These are phyloP conservation scores for Aspergillus pseudoterreus DNA, from an alignment of 2,329 filamentous ascomycete species.

Conservation along the genomic window DNA sequence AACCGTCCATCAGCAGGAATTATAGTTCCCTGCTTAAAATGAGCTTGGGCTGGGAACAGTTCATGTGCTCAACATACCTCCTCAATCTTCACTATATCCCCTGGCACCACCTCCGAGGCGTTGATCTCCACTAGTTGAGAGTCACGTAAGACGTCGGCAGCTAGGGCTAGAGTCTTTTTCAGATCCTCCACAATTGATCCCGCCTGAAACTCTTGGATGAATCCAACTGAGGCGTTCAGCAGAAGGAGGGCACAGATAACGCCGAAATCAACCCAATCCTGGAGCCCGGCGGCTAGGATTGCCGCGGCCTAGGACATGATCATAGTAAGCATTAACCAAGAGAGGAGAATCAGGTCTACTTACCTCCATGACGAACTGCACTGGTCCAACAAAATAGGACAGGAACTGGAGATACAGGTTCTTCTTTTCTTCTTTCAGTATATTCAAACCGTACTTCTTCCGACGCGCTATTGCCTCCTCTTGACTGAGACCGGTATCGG, in stretches of 20 bases:
- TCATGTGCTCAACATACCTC: conserved; percentile 49
- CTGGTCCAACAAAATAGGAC: conserved; percentile 79
- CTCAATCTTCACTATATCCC: conserved; percentile 85
- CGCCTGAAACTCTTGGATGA: conserved; percentile 85
- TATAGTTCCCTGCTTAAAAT: conserved; percentile 64
- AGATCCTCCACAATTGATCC: conserved; percentile 86
- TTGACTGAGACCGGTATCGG: conserved; percentile 67
- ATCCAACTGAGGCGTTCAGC: conserved; percentile 81
- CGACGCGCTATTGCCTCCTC: conserved; percentile 61
- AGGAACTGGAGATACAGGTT: conserved; percentile 79
- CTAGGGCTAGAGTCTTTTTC: conserved; percentile 85
- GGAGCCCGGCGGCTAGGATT: conserved; percentile 74
- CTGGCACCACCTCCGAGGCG: conserved; percentile 78
- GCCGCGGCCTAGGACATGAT: conserved; percentile 58
- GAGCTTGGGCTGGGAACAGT: conserved; percentile 2
- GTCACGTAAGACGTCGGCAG: conserved; percentile 82
- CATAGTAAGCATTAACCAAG: conserved; percentile 1
- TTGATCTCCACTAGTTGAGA: conserved; percentile 73
- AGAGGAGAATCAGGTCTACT: conserved; percentile 22
- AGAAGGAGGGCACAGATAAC: conserved; percentile 80
- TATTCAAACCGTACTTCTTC: conserved; percentile 77
- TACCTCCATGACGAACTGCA: conserved; percentile 93
- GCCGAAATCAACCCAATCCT: conserved; percentile 91
- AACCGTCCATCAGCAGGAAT: conserved; percentile 85
- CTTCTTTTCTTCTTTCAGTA: conserved; percentile 89